Evolutionary conservation across 331 rosid genomes (phyloP).

Genomic region (Acacia pycnantha): DNA sequence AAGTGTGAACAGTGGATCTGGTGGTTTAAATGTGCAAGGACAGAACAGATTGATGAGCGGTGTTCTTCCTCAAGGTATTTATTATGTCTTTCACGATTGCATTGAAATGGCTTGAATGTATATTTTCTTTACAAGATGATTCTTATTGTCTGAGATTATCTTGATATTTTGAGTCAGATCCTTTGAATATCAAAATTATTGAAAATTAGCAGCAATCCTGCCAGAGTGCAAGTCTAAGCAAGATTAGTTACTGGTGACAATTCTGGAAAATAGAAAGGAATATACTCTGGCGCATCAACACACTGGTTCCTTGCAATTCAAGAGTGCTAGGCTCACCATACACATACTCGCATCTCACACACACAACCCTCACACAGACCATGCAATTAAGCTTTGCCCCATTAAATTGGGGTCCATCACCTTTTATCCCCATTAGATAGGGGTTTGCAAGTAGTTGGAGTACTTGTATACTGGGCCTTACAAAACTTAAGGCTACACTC

Average conservation of each 20-base stretch:
- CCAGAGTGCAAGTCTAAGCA: not conserved
- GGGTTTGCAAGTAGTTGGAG: not conserved
- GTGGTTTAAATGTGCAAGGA: slow-evolving; percentile 82
- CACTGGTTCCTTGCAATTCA: not conserved
- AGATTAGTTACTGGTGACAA: not conserved
- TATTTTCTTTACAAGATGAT: not conserved
- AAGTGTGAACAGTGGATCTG: slow-evolving; percentile 78
- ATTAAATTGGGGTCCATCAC: too few relatives aligned
- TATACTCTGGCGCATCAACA: not conserved
- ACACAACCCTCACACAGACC: not conserved
- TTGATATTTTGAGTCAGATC: not conserved
- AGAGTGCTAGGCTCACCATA: not conserved
- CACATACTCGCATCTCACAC: not conserved
- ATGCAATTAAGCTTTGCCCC: not conserved
- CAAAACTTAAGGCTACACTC: too few relatives aligned
- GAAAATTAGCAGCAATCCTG: not conserved
- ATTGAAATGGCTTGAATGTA: not conserved
- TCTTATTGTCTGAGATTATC: not conserved
- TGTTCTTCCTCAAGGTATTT: slow-evolving; percentile 88
- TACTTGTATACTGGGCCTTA: too few relatives aligned
- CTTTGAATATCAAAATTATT: not conserved
- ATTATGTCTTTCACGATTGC: not conserved
- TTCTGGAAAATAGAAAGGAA: too few relatives aligned
- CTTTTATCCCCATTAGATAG: not conserved
- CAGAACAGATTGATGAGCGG: slow-evolving; percentile 87